phyloP scores from a whole-genome alignment of 2,329 filamentous ascomycete genomes.

The Fusarium burgessii region DNA sequence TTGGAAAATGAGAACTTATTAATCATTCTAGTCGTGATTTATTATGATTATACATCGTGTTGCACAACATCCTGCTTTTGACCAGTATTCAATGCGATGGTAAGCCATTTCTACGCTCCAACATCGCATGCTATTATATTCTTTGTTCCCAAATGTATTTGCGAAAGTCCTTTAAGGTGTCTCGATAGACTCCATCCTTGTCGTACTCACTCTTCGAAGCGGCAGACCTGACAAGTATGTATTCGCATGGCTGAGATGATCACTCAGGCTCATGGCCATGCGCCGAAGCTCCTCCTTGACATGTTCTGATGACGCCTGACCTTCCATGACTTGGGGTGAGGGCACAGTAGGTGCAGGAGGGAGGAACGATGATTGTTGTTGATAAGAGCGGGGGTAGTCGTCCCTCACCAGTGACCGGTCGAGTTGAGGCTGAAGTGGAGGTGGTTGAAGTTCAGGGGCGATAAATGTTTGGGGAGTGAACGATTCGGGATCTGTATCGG shows the following conservation, averaged over 20 bases:
- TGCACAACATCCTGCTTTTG: conserved; percentile 1
- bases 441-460: conserved; percentile 41
- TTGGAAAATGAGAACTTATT: neutral
- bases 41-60: conserved; percentile 22
- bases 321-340: conserved; percentile 65
- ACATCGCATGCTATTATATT: neutral
- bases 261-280: conserved; percentile 62
- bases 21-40: conserved; percentile 32
- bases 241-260: conserved; percentile 62
- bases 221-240: conserved; percentile 58
- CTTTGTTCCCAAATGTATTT: neutral
- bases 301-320: conserved; percentile 63
- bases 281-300: conserved; percentile 64
- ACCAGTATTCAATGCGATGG: neutral
- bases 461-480: conserved; percentile 50
- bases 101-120: neutral
- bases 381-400: conserved; percentile 26
- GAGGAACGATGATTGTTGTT: conserved; percentile 34
- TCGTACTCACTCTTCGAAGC: conserved; percentile 51
- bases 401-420: conserved; percentile 35
- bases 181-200: conserved; percentile 46
- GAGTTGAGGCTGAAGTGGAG: conserved; percentile 40
- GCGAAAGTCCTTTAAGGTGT: conserved; percentile 18
- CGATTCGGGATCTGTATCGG: conserved; percentile 56
- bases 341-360: conserved; percentile 60